Percentiles rank a stretch among this genome's conserved stretches.
phyloP scores from a whole-genome alignment of 2,329 filamentous ascomycete genomes.

The Magnaporthiopsis poae region DNA sequence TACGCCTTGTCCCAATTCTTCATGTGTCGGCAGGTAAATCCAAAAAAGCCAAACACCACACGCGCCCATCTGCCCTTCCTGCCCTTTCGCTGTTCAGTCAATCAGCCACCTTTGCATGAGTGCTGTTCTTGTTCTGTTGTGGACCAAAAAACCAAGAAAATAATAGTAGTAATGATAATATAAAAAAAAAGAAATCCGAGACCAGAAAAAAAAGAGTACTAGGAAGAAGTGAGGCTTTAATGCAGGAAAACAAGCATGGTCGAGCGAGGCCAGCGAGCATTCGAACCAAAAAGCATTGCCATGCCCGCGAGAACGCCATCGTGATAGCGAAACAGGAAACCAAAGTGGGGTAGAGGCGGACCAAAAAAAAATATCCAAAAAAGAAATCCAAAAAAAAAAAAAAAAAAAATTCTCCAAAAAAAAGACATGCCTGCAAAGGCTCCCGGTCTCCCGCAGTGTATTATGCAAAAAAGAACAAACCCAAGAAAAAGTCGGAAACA shows the following conservation, averaged over 20 bases:
- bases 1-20: background rate
- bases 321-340: background rate
- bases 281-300: background rate
- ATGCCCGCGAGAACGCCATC: background rate
- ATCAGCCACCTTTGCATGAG: background rate
- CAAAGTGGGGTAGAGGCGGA: background rate
- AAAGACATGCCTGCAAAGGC: background rate
- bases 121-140: background rate
- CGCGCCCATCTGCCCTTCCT: background rate
- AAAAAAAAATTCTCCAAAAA: no score
- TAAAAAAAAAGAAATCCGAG: background rate
- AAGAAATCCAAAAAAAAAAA: background rate
- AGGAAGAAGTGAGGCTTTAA: background rate
- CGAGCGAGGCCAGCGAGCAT: background rate
- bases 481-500: background rate
- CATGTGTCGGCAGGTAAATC: background rate
- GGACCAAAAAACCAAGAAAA: background rate
- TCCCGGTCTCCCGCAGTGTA: background rate
- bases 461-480: background rate
- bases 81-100: background rate
- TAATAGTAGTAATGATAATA: background rate
- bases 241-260: background rate
- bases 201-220: background rate
- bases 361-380: background rate
- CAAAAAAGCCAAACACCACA: background rate